phyloP scores from a whole-genome alignment of 768 basidiomycete species.

The Pleurotus tuoliensis region DNA sequence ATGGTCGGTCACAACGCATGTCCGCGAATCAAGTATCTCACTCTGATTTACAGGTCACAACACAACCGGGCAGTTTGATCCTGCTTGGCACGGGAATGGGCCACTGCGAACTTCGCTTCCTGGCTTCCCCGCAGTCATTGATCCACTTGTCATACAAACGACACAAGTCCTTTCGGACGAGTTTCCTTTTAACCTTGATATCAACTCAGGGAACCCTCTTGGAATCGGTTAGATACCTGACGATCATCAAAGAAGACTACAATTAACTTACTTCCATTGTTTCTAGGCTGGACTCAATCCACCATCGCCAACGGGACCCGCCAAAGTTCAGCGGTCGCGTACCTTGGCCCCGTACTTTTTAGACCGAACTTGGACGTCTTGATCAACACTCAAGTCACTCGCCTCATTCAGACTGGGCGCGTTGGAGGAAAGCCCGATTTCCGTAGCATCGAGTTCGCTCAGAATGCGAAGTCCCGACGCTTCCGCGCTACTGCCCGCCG shows the following conservation, averaged over 20 bases:
- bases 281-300: conserved; percentile 15
- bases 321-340: conserved; percentile 20
- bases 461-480: conserved; percentile 13
- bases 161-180: conserved; percentile 16
- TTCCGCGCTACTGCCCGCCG: conserved; percentile 17
- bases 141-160: conserved; percentile 18
- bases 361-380: conserved; percentile 22
- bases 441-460: conserved; percentile 10
- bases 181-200: conserved; percentile 24
- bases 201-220: conserved; percentile 24
- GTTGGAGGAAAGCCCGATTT: conserved; percentile 8
- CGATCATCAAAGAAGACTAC: neutral
- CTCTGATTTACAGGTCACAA: conserved; percentile 13
- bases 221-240: conserved; percentile 22
- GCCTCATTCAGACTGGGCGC: conserved; percentile 8
- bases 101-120: conserved; percentile 18
- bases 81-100: conserved; percentile 23
- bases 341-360: conserved; percentile 17
- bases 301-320: conserved; percentile 15
- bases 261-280: neutral
- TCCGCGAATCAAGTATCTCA: too few species aligned
- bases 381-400: conserved; percentile 16
- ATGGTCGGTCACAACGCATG: too few species aligned
- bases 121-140: conserved; percentile 16
- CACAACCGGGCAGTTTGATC: conserved; percentile 23